These are phyloP conservation scores for Tripidium arundinaceum DNA, from an alignment of 202 grass and related monocot species.

Conservation along the genomic window DNA sequence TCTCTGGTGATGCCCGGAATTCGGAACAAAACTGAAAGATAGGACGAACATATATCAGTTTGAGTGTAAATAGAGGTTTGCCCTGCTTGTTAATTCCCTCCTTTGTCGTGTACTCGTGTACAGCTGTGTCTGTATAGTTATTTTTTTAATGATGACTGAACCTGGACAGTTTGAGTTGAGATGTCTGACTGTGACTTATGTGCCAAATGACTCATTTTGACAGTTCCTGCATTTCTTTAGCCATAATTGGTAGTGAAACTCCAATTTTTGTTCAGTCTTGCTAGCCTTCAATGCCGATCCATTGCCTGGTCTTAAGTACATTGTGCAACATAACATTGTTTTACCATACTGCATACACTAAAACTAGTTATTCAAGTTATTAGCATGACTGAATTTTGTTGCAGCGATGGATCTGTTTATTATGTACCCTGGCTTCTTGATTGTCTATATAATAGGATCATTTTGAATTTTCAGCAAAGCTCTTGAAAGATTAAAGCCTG, in stretches of 20 bases:
- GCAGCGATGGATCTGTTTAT: background rate
- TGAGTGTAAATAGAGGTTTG: conserved; percentile 3
- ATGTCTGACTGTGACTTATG: background rate
- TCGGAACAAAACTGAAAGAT: background rate
- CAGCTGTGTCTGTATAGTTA: background rate
- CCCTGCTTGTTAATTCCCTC: background rate
- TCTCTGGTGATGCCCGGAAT: background rate
- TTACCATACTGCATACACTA: conserved; percentile 18
- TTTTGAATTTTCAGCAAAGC: background rate
- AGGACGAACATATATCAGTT: background rate
- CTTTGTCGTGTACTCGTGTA: background rate
- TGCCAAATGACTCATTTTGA: background rate
- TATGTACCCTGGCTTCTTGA: background rate
- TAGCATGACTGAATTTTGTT: conserved; percentile 6
- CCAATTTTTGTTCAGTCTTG: background rate
- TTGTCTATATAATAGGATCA: background rate
- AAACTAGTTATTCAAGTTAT: conserved; percentile 6
- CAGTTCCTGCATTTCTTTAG: background rate
- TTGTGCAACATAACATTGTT: conserved; percentile 6
- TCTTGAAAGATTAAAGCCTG: background rate
- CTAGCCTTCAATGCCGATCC: background rate
- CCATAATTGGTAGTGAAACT: background rate
- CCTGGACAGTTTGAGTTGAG: background rate
- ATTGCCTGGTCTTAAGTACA: background rate
- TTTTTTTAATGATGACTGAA: conserved; percentile 1